Evolutionary conservation across 345 rosid genomes (phyloP), one percentile per base, ranked within the genome.

Genomic region (Cardamine occulta): DNA sequence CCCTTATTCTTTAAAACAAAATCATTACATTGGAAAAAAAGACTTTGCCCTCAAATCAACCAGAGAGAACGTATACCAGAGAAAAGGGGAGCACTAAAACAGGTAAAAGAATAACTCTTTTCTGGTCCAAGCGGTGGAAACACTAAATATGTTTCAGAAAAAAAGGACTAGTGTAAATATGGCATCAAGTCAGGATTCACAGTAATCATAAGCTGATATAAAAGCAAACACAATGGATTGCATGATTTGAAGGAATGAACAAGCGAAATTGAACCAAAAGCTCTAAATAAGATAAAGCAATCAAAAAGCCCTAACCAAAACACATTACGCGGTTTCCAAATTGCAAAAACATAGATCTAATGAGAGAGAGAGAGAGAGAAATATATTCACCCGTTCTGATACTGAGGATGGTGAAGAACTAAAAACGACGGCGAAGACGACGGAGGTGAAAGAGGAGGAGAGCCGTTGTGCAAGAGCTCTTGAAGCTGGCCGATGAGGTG

Each of bases 401-500:
- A 66, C 7, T 68, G 83, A 51, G 82, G 82, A 6, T 82, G 49
- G 45, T 80, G 82, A 32, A 74, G 85, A 19, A 76, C 82, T 42
- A 69, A 67, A 24, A 79, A 60, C 3, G 81, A 82, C 4, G 77
- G 76, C 2, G 72, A 8, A 35, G 78, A 34, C 4, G 66, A 55
- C 29, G 74, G 67, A 21, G 65, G 81, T 63, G 83, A 83, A 80
- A 74, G 82, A 51, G 74, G 69, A 82, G 79, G 84, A 80, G 93
- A 93, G 80, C 87, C 91, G 93, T 87, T 81, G 70, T 84, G 86
- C 54, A 87, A 83, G 77, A 86, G 88, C 82, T 89, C 88, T 70
- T 87, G 91, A 88, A 94, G 95, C 97, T 87, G 97, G 82, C 84
- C 93, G 84, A 94, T 88, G 67, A 94, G 87, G 75, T 91, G 98